phyloP scores from a whole-genome alignment of 805 yeast genomes.

The Helenozyma rhizophorensis region DNA sequence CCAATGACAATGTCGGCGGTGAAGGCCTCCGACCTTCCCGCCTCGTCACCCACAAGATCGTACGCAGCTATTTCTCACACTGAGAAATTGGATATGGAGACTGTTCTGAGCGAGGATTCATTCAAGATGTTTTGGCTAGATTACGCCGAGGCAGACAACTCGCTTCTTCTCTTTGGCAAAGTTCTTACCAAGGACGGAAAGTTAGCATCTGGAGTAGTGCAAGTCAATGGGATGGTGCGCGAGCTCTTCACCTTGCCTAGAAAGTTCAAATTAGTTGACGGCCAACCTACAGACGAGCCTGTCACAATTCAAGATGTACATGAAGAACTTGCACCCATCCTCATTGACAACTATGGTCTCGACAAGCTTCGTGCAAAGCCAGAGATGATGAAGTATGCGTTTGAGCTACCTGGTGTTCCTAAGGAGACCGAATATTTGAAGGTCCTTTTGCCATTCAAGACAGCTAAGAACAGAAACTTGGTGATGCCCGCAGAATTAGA shows the following conservation, averaged over 20 bases:
- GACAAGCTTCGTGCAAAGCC: slow-evolving; percentile 65
- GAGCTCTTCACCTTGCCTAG: slow-evolving; percentile 79
- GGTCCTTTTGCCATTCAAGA: slow-evolving; percentile 68
- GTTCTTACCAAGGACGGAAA: slow-evolving; percentile 54
- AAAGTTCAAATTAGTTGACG: slow-evolving; percentile 38
- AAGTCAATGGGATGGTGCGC: slow-evolving; percentile 62
- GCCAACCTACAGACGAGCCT: slow-evolving; percentile 33
- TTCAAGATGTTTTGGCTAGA: slow-evolving; percentile 89
- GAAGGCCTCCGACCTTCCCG: slow-evolving; percentile 23
- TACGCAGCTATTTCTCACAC: slow-evolving; percentile 23
- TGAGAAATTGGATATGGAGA: slow-evolving; percentile 26
- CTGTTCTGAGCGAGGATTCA: slow-evolving; percentile 25
- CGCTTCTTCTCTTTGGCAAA: slow-evolving; percentile 78
- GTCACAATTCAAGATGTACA: slow-evolving; percentile 63
- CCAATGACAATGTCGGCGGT: slow-evolving; percentile 38
- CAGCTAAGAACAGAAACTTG: slow-evolving; percentile 48
- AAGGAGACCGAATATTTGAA: slow-evolving; percentile 75
- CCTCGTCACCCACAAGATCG: slow-evolving; percentile 21
- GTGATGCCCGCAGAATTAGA: slow-evolving; percentile 57
- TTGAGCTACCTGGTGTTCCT: slow-evolving; percentile 80
- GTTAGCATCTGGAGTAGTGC: slow-evolving; percentile 70
- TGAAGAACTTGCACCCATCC: slow-evolving; percentile 67
- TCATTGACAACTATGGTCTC: slow-evolving; percentile 60
- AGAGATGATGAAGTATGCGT: slow-evolving; percentile 75
- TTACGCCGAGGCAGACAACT: slow-evolving; percentile 69